Evolutionary conservation across 441 rosid species (phyloP).

Genomic region (Biscutella laevigata): DNA sequence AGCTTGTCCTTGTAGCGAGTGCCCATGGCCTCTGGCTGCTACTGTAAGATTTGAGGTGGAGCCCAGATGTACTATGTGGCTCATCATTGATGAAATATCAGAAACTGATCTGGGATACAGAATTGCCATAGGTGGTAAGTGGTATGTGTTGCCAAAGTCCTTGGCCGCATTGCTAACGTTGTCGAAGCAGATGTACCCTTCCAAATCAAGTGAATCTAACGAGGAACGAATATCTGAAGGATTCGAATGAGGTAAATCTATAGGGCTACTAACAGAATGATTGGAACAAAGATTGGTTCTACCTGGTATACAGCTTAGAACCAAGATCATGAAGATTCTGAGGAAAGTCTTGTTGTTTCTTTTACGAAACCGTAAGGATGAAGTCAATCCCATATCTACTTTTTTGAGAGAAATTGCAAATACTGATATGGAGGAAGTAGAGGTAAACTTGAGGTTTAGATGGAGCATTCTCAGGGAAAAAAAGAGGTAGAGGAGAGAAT

Average conservation of each 20-base stretch:
- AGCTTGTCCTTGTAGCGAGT: conserved; percentile 88
- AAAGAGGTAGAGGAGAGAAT: conserved; percentile 38
- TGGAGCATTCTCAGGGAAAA: conserved; percentile 26
- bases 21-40: conserved; percentile 89
- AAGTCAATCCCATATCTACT: conserved; percentile 39
- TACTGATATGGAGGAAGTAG: conserved; percentile 13
- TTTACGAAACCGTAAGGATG: conserved; percentile 32
- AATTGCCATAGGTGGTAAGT: conserved; percentile 53
- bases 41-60: conserved; percentile 52
- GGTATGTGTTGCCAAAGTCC: conserved; percentile 72
- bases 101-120: conserved; percentile 69
- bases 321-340: conserved; percentile 39
- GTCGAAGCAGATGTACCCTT: conserved; percentile 50
- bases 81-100: conserved; percentile 59
- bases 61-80: conserved; percentile 45
- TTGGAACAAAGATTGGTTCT: conserved; percentile 39
- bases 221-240: conserved; percentile 31
- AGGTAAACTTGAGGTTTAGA: conserved; percentile 30
- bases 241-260: conserved; percentile 22
- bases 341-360: conserved; percentile 37
- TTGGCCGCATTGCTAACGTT: conserved; percentile 50
- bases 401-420: conserved; percentile 13
- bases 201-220: conserved; percentile 37
- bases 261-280: conserved; percentile 26
- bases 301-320: conserved; percentile 47